Percentiles rank a stretch among this genome's conserved stretches.
phyloP scores from a whole-genome alignment of 1,284 basidiomycete genomes.

The Sporisorium graminicola region DNA sequence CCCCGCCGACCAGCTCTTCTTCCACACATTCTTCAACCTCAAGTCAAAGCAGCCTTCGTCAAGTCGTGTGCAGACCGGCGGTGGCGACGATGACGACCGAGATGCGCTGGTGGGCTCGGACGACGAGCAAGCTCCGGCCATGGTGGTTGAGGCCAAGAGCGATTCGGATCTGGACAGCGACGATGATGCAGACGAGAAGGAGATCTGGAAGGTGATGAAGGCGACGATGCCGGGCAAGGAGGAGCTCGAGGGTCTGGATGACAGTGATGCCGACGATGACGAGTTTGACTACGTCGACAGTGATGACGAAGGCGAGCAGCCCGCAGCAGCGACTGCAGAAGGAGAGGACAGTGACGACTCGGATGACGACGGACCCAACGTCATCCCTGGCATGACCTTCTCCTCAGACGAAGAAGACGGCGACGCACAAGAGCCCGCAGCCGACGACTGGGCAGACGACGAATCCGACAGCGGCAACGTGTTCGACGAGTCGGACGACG shows the following conservation, averaged over 20 bases:
- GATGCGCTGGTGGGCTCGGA: slow-evolving; percentile 70
- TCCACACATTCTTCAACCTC: slow-evolving; percentile 67
- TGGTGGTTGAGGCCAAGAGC: slow-evolving; percentile 44
- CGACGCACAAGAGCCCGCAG: slow-evolving; percentile 1
- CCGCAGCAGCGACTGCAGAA: slow-evolving; percentile 13
- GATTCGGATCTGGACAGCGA: slow-evolving; percentile 36
- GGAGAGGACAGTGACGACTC: slow-evolving; percentile 55
- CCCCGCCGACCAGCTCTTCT: slow-evolving; percentile 79
- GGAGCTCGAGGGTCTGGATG: slow-evolving; percentile 72
- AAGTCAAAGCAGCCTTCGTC: slow-evolving; percentile 57
- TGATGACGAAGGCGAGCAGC: slow-evolving; percentile 29
- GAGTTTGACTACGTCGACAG: slow-evolving; percentile 54
- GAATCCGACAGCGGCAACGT: slow-evolving; percentile 51
- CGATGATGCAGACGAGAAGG: slow-evolving; percentile 65
- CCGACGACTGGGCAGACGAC: slow-evolving; percentile 41
- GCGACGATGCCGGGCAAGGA: slow-evolving; percentile 73
- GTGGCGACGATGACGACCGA: slow-evolving; percentile 57
- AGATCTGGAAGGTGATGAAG: slow-evolving; percentile 72
- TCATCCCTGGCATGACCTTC: slow-evolving; percentile 53
- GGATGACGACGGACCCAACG: slow-evolving; percentile 32
- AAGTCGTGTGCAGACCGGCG: slow-evolving; percentile 38
- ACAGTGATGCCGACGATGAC: slow-evolving; percentile 48
- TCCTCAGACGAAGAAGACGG: slow-evolving; percentile 25
- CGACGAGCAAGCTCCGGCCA: slow-evolving; percentile 75
- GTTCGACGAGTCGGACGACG: slow-evolving; percentile 68